Evolutionary conservation across 2,329 filamentous ascomycete species (phyloP), one percentile per base, ranked within the genome.

Genomic region (Fusarium robinianum): DNA sequence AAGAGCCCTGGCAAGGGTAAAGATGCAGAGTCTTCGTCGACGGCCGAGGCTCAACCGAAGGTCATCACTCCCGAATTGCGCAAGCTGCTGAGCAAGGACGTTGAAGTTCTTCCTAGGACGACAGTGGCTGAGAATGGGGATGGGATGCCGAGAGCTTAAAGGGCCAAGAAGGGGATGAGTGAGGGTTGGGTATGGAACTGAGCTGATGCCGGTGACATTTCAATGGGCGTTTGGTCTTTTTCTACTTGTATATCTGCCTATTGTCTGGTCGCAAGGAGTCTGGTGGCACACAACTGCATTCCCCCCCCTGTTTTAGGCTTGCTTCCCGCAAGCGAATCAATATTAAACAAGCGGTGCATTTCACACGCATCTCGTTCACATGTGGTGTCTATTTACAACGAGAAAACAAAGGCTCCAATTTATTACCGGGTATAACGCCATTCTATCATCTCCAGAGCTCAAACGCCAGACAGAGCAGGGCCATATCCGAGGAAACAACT

Each of bases 11-110:
- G 54, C 11, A 69, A 68, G 36, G 72, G 67, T 11, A 74, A 74
- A 39, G 64, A 63, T 8, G 61, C 64, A n/a, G 70, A 68, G 22
- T 57, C 56, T 5, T 58, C 64, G 4, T 49, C 65, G 41, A 49
- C 63, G 5, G 56, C 65, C n/a, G n/a, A n/a, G 11, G 49, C 67
- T 40, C 56, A 65, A 7, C 63, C 69, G 27, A 78, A 72, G 60
- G 68, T 79, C 10, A 81, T 83, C 36, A 81, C 77, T 3, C 78
- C 79, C 0, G 79, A 82, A 62, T 63, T 83, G 51, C 71, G 80
- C 34, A 73, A 72, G 47, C 59, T 83, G 26, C 60, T 83, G 26
- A 80, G 73, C 53, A 68, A 70, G 29, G 69, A 73, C 35, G 70
- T 78, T 6, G 72, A 74, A 37, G 61, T 76, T 7, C 62, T 77